phyloP scores from a whole-genome alignment of 352 stramenopile species.

The Phytophthora cajani region DNA sequence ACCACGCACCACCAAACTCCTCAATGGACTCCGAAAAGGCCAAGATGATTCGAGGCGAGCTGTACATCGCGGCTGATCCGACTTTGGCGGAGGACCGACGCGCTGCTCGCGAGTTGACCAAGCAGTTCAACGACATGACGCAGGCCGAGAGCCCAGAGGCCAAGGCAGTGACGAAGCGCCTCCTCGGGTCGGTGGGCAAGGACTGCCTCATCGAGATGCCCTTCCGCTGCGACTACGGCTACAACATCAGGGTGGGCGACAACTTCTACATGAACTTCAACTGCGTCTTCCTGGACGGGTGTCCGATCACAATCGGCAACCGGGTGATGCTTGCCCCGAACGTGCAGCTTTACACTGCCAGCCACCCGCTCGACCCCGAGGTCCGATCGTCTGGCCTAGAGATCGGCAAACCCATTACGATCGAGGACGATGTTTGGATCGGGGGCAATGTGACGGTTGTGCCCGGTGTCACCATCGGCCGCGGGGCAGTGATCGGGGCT shows the following conservation, averaged over 20 bases:
- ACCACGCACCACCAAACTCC: too few relatives aligned
- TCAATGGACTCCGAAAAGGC: constrained; percentile 46
- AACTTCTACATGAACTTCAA: constrained; percentile 92
- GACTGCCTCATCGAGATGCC: constrained; percentile 76
- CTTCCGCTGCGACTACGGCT: constrained; percentile 91
- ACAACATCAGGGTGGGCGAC: constrained; percentile 76
- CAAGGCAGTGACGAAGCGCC: constrained; percentile 36
- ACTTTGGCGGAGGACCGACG: constrained; percentile 51
- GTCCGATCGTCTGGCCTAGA: constrained; percentile 53
- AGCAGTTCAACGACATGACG: constrained; percentile 53
- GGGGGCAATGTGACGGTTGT: constrained; percentile 76
- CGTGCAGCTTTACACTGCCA: constrained; percentile 84
- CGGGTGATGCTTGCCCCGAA: constrained; percentile 77
- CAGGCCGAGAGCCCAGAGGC: constrained; percentile 35
- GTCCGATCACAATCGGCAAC: constrained; percentile 76
- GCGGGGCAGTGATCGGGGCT: constrained; percentile 71
- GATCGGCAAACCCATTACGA: constrained; percentile 72
- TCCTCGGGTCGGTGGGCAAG: constrained; percentile 52
- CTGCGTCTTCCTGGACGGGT: constrained; percentile 87
- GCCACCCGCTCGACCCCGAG: constrained; percentile 70
- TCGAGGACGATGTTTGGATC: constrained; percentile 90
- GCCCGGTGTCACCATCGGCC: constrained; percentile 73
- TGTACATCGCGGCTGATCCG: constrained; percentile 53
- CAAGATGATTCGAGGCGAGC: constrained; percentile 70
- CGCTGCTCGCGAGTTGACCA: constrained; percentile 39